A percentile compares a stretch with the other conserved stretches of the same genome.
These are phyloP conservation scores for Cladophialophora bantiana DNA, from an alignment of 2,329 filamentous ascomycete genomes.

Conservation along the genomic window DNA sequence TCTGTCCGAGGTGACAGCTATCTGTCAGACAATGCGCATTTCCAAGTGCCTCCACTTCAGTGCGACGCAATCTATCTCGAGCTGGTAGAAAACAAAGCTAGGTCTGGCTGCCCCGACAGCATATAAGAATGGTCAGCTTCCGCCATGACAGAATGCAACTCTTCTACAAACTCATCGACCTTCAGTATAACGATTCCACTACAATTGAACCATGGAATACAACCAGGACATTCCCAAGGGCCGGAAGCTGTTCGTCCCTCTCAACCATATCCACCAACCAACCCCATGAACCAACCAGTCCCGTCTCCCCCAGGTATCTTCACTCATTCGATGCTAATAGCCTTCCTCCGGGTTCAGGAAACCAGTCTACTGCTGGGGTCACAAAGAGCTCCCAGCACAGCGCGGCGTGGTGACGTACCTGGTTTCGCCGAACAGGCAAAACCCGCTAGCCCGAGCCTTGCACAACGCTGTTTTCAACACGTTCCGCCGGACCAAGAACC, in stretches of 20 bases:
- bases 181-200: neutral
- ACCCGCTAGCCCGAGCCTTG: conserved; percentile 77
- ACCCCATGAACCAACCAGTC: too few species aligned
- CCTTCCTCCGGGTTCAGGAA: conserved; percentile 11
- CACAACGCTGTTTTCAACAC: conserved; percentile 94
- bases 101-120: neutral
- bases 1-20: neutral
- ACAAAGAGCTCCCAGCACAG: conserved; percentile 53
- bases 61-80: neutral
- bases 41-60: neutral
- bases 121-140: neutral
- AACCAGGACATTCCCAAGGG: conserved; percentile 32
- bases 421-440: conserved; percentile 85
- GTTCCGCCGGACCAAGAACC: conserved; percentile 81
- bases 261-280: neutral
- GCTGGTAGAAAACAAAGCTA: neutral
- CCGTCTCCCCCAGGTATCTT: neutral
- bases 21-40: neutral
- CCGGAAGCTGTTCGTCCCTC: neutral
- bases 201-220: conserved; percentile 30
- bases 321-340: neutral
- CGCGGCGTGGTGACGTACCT: conserved; percentile 72
- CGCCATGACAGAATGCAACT: neutral
- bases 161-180: neutral
- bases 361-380: conserved; percentile 33